phyloP scores from a whole-genome alignment of 2,329 filamentous ascomycete genomes.

The Pseudogymnoascus pannorum region DNA sequence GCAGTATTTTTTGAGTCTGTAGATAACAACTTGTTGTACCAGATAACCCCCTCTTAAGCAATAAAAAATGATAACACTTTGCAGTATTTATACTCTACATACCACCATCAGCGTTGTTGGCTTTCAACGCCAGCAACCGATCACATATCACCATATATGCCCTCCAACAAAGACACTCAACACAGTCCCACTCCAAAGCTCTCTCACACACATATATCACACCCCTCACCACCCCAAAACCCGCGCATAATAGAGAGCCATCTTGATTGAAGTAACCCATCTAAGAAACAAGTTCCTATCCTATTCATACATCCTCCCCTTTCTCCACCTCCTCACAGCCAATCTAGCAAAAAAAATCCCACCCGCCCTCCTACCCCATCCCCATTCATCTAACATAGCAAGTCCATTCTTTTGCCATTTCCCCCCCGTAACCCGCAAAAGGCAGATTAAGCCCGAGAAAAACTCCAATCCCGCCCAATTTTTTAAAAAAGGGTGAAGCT shows the following conservation, averaged over 20 bases:
- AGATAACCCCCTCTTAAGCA: too few relatives aligned
- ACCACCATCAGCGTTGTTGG: too few relatives aligned
- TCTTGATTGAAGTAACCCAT: background rate
- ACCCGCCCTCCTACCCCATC: background rate
- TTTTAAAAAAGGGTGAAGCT: background rate
- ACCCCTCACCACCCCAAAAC: too few relatives aligned
- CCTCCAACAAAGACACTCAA: too few relatives aligned
- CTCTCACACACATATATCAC: background rate
- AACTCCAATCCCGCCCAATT: background rate
- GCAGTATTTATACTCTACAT: too few relatives aligned
- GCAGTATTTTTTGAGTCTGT: background rate
- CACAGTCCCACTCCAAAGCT: background rate
- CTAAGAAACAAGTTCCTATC: background rate
- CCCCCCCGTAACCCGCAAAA: background rate
- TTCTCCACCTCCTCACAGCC: background rate
- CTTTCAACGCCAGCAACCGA: too few relatives aligned
- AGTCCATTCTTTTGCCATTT: background rate
- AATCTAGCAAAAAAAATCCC: background rate
- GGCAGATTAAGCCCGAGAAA: too few relatives aligned
- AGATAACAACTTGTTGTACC: background rate
- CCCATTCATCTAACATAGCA: background rate
- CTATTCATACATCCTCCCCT: background rate
- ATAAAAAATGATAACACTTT: too few relatives aligned
- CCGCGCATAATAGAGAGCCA: background rate
- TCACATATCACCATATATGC: too few relatives aligned